Base-by-base conservation (phyloP, 352 stramenopile genomes). In the Pelagophyceae sp. region DNA sequence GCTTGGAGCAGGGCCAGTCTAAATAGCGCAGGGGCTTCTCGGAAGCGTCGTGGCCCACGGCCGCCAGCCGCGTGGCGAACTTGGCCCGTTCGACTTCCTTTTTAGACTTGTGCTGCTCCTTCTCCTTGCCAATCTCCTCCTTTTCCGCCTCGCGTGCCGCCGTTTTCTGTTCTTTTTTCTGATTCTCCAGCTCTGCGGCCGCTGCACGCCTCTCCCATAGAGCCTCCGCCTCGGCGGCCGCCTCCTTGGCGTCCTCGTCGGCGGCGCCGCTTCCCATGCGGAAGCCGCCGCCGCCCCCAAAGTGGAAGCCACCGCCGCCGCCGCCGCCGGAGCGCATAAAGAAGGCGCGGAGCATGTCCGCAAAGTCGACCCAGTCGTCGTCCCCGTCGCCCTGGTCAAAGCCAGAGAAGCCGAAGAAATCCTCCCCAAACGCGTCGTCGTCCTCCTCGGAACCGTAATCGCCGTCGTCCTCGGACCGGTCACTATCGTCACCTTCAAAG, bases 301-400 rank as follows among this genome's bases (percentile, higher is more conserved):
- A 71, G 61, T 40, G 38, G 61, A 71, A 71, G 61, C 37, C 38
- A 6, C 61, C 54, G 54, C 54, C 54, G 15, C 54, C 54, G 54
- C 11, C 11, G 54, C 54, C 54, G 54, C 54, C 61, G 33, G 15
- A 27, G 61, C 61, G 15, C 15, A 71, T 38, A 31, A 23, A 40
- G 61, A 71, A 71, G 29, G 15, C 27, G 3, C 61, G 61, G n/a
- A 71, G 37, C 61, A 71, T 71, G 3, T 40, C 29, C 29, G 29
- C 33, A 31, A 71, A 71, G 33, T 29, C 31, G 29, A 27, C 17
- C 15, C 17, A 71, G 61, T 37, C 61, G 29, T 71, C 61, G 29
- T 25, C n/a, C n/a, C 29, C 61, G 29, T 38, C 61, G 29, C 33
- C n/a, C n/a, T 38, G n/a, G 31, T 71, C 61, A 29, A 71, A 71